phyloP scores from a whole-genome alignment of 1,284 basidiomycete genomes.

The Apiotrichum laibachii region DNA sequence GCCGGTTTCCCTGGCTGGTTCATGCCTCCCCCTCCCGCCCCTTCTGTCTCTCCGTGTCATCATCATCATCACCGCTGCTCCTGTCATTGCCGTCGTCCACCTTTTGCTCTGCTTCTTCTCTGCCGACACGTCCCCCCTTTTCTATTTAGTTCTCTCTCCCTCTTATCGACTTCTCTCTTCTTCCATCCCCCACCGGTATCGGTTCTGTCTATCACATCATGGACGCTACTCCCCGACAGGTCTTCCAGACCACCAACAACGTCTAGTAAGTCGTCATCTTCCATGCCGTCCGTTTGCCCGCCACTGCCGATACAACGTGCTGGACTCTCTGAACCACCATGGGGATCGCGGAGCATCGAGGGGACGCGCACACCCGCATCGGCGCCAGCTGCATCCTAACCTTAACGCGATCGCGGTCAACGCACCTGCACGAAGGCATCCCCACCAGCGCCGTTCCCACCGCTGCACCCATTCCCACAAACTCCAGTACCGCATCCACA shows the following conservation, averaged over 20 bases:
- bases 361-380: too few species aligned
- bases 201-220: conserved; percentile 26
- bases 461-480: neutral
- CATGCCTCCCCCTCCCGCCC: too few species aligned
- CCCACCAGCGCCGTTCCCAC: too few species aligned
- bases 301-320: neutral
- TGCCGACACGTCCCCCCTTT: neutral
- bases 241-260: conserved; percentile 50
- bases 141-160: neutral
- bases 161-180: neutral
- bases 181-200: neutral
- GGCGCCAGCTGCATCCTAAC: too few species aligned
- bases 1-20: too few species aligned
- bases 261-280: conserved; percentile 40
- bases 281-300: neutral
- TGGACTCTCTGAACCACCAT: neutral
- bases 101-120: neutral
- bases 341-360: too few species aligned
- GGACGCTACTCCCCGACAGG: conserved; percentile 49
- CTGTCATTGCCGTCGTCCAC: too few species aligned
- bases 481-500: neutral
- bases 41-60: too few species aligned
- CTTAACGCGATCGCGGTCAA: too few species aligned
- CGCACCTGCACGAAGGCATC: too few species aligned
- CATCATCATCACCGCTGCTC: too few species aligned